Evolutionary conservation across 306 rosid species (phyloP).

Genomic region (Dalbergia cultrata): DNA sequence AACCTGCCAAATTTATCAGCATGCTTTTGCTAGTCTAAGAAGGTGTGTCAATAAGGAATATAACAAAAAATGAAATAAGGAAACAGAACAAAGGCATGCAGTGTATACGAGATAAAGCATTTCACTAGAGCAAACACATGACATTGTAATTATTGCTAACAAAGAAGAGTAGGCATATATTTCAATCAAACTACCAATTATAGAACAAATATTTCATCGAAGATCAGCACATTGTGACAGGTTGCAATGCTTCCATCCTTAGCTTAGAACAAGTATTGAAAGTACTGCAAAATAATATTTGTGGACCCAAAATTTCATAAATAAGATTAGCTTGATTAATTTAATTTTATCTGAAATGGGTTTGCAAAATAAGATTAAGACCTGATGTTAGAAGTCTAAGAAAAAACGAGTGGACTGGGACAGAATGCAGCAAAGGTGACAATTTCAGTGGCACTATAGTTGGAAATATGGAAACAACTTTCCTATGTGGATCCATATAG

Average conservation of each 20-base stretch:
- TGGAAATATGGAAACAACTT: not conserved
- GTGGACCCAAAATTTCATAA: not conserved
- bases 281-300: slow-evolving; percentile 1
- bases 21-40: too few species aligned
- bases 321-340: not conserved
- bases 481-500: not conserved
- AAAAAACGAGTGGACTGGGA: not conserved
- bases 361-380: not conserved
- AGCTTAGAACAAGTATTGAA: not conserved
- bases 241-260: slow-evolving; percentile 10
- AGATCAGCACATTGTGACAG: slow-evolving; percentile 8
- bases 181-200: slow-evolving; percentile 14
- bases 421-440: not conserved
- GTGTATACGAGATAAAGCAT: not conserved
- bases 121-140: slow-evolving; percentile 12
- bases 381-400: not conserved
- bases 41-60: too few species aligned
- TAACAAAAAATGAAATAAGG: too few species aligned
- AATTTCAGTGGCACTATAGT: not conserved
- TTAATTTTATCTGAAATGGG: slow-evolving; percentile 5
- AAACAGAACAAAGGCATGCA: too few species aligned
- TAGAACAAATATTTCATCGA: slow-evolving; percentile 9
- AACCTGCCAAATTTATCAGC: too few species aligned
- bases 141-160: not conserved
- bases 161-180: not conserved